Evolutionary conservation across 2,329 filamentous ascomycete species (phyloP).

Genomic region (Hypoxylon sp.): DNA sequence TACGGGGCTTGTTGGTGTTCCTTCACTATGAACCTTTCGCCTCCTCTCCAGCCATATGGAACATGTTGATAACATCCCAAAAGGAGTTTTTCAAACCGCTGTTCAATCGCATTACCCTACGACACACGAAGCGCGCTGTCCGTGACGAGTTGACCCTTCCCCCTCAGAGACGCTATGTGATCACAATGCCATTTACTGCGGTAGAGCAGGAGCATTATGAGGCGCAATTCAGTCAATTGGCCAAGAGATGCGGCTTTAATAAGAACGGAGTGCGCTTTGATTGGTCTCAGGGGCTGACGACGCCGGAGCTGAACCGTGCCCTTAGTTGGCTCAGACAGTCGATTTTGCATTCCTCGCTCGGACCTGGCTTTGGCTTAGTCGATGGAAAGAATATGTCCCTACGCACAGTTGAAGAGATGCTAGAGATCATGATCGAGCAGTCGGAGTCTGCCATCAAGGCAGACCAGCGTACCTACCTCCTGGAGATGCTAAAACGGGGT

Average conservation of each 20-base stretch:
- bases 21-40: slow-evolving; percentile 83
- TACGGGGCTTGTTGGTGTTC: slow-evolving; percentile 85
- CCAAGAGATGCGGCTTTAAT: slow-evolving; percentile 75
- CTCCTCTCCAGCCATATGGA: slow-evolving; percentile 74
- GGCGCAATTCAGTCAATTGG: slow-evolving; percentile 80
- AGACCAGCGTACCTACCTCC: slow-evolving; percentile 76
- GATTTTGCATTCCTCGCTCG: slow-evolving; percentile 87
- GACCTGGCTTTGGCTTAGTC: slow-evolving; percentile 71
- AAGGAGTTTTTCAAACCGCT: slow-evolving; percentile 75
- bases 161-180: slow-evolving; percentile 84
- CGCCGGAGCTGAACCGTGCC: slow-evolving; percentile 83
- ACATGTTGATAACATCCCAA: slow-evolving; percentile 70
- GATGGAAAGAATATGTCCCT: slow-evolving; percentile 75
- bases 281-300: too few species aligned
- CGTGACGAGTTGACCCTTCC: slow-evolving; percentile 84
- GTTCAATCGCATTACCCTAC: slow-evolving; percentile 78
- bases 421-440: slow-evolving; percentile 92
- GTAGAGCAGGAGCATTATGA: slow-evolving; percentile 93
- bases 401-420: slow-evolving; percentile 85
- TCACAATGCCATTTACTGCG: slow-evolving; percentile 89
- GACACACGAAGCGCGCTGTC: slow-evolving; percentile 87
- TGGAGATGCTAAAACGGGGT: slow-evolving; percentile 74
- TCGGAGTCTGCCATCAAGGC: slow-evolving; percentile 75
- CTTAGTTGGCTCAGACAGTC: slow-evolving; percentile 83
- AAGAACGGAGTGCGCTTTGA: slow-evolving; percentile 73